Conservation (phyloP, 2,329 filamentous ascomycete genomes). For the Phaeosphaeriaceae sp. region DNA sequence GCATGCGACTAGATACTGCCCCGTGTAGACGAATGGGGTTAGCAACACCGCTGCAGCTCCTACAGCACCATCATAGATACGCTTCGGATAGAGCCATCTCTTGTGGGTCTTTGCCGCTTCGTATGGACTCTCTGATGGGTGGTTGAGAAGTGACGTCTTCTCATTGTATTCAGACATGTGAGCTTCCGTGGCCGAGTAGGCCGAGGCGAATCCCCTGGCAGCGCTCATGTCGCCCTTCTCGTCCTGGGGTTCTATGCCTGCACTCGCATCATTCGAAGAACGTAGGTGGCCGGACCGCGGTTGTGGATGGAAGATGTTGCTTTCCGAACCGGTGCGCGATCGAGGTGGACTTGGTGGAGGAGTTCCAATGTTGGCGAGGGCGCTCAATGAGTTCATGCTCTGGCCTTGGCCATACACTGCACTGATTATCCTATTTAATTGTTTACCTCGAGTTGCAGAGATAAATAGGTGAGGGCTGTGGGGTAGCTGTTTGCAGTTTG, state of each 20-base stretch:
- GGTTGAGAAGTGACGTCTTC: slow-evolving; percentile 69
- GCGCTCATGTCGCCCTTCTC: slow-evolving; percentile 42
- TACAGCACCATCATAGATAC: slow-evolving; percentile 73
- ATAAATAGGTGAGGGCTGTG: slow-evolving; percentile 1
- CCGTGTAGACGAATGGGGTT: slow-evolving; percentile 78
- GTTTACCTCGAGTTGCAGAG: background rate
- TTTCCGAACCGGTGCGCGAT: slow-evolving; percentile 62
- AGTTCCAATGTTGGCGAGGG: slow-evolving; percentile 78
- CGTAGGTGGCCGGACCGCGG: slow-evolving; percentile 28
- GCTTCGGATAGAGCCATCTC: slow-evolving; percentile 65
- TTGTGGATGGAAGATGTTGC: slow-evolving; percentile 49
- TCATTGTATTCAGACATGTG: slow-evolving; percentile 61
- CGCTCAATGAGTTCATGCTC: slow-evolving; percentile 97
- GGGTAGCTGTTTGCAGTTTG: slow-evolving; percentile 11
- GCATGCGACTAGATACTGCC: slow-evolving; percentile 79
- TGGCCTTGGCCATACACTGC: slow-evolving; percentile 54
- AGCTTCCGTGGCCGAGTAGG: slow-evolving; percentile 34
- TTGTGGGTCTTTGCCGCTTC: slow-evolving; percentile 45
- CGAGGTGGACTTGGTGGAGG: slow-evolving; percentile 58
- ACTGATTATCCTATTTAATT: background rate
- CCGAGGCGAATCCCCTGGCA: slow-evolving; percentile 22
- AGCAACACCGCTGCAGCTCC: slow-evolving; percentile 80
- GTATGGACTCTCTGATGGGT: slow-evolving; percentile 32
- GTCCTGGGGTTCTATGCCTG: slow-evolving; percentile 32
- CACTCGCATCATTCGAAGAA: slow-evolving; percentile 45